These are phyloP conservation scores for Nadsonia starkeyi-henricii DNA, from an alignment of 1,139 yeast genomes.

Conservation along the genomic window DNA sequence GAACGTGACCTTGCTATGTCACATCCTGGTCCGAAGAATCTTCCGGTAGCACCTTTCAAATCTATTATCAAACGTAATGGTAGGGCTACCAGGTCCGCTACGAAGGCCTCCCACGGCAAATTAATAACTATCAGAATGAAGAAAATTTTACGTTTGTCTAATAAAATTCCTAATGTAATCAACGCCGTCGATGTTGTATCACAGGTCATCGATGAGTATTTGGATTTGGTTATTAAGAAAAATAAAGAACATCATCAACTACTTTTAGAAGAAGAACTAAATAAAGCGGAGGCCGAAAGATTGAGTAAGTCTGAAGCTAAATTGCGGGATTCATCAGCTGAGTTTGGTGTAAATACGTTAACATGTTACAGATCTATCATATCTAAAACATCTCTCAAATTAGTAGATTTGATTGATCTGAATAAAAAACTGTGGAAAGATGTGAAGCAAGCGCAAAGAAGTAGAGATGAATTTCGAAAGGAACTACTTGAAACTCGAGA, in stretches of 20 bases:
- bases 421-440: background rate
- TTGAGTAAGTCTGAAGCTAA: background rate
- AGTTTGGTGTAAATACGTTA: background rate
- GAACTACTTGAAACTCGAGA: background rate
- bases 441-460: background rate
- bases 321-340: background rate
- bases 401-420: background rate
- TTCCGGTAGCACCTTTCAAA: background rate
- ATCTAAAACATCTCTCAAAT: background rate
- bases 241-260: background rate
- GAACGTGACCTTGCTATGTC: background rate
- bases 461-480: background rate
- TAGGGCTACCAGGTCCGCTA: background rate
- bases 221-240: background rate
- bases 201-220: background rate
- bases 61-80: background rate
- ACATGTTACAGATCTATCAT: background rate
- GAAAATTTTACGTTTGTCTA: background rate
- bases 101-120: background rate
- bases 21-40: background rate
- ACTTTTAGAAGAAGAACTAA: background rate
- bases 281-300: background rate
- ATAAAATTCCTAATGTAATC: background rate
- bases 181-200: background rate
- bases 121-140: background rate